Base-by-base conservation (phyloP, 2,329 filamentous ascomycete genomes). In the Cytospora mali region DNA sequence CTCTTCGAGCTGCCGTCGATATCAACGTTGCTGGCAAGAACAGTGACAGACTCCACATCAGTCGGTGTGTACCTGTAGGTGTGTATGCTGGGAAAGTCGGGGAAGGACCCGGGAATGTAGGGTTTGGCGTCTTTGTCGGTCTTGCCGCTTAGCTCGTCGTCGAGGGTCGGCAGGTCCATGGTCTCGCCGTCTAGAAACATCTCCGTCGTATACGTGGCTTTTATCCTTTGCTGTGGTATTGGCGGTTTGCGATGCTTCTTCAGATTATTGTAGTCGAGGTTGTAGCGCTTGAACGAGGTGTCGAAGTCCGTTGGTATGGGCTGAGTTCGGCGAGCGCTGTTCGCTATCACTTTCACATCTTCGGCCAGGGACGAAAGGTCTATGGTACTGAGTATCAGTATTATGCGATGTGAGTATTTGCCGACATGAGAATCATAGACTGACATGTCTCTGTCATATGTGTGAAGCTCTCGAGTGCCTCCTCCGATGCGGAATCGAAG, bases 11-110 rank as follows among this genome's bases (percentile, higher is more conserved):
- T 48, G 39, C 64, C n/a, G 21, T 71, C 68, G 1, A 64, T 52
- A 28, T 66, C 65, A 51, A 72, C 63, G 5, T 66, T 59, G 4
- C 70, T 62, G n/a, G 67, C 68, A 14, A 65, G 64, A 1, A 74
- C 70, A 2, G 74, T 74, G 31, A 73, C 68, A 50, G 70, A 62
- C 64, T 73, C 73, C 35, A 74, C 72, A 55, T 75, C 75, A 35
- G 81, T 79, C 2, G 82, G 81, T 0, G 86, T 88, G 69, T 82
- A 84, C 46, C 80, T 82, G 73, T 88, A 89, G 4, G 86, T 88
- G 68, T 88, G 85, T 52, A 83, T 84, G 71, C 85, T 87, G 0
- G 86, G 86, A 64, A 88, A 88, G 11, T 81, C 78, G 0, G 86
- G 86, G 57, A 89, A 87, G 0, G 79, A 79, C 39, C 75, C 73